Evolutionary conservation across 345 rosid species (phyloP), one percentile per base, ranked within the genome.

Genomic region (Tarenaya hassleriana): DNA sequence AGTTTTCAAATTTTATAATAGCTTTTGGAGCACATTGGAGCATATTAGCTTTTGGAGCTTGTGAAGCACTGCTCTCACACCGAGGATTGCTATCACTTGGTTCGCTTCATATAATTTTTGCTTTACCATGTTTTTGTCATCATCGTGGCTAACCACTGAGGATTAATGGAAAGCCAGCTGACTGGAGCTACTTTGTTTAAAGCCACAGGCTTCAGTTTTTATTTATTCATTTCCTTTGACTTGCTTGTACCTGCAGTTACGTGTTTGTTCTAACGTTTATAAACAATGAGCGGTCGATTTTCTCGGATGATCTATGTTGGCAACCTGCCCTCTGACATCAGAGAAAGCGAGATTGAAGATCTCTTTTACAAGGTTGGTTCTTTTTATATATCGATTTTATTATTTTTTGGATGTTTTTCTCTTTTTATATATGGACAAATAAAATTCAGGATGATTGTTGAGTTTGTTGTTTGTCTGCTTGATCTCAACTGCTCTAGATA

Each of bases 231-330:
- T 47, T 59, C 14, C 12, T 41, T 65, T 24, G 29, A 24, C 29
- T 34, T 7, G 0, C 41, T 47, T 8, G 8, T 55, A 33, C 41
- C 15, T 66, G 66, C 70, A 60, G 70, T 59, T 40, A 21, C 39
- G 40, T 52, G 52, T 65, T 42, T 38, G n/a, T 55, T 64, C 14
- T 34, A 37, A 29, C 64, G 47, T 35, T 43, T 35, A 40, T 51
- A 47, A 64, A 69, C 80, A 73, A 92, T 92, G 97, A 88, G 96
- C 69, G 81, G 95, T 55, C 97, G 94, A 21, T 92, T 81, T 76
- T 92, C 97, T 55, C 91, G 95, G 47, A 78, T 91, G n/a, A 88
- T 92, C 63, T 92, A 92, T 63, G 97, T 88, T 58, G 99, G 99
- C 52, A 92, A 92, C 79, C 71, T 92, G 70, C 99, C 99, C 1